Base-by-base conservation (phyloP, 202 grass and related monocot genomes). In the Panicum hallii region DNA sequence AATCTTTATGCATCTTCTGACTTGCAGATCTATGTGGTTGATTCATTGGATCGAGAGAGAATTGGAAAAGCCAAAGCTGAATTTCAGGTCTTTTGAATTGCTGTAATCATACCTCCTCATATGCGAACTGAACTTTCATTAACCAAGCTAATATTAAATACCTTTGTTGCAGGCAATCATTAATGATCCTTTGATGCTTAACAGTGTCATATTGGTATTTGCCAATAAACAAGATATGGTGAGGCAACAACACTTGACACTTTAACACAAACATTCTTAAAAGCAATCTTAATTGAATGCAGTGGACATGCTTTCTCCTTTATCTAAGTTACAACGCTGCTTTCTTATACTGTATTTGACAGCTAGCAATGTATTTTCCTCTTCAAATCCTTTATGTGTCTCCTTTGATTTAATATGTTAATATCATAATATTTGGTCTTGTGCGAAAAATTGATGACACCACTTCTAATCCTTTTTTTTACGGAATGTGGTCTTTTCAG, bases 151-250 rank as follows among this genome's bases (percentile, higher is more conserved):
- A 91, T 85, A 30, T 82, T 85, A 20, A 22, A 17, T 53, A 54
- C 15, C 34, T 90, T 54, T 85, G 60, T 87, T 89, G 64, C 90
- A 98, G 96, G 71, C 93, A 46, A 98, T 98, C 79, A 83, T 98
- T 75, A 95, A 92, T 52, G 93, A 98, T 74, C 96, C 96, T 11
- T 94, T 95, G 38, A 98, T 98, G 93, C 86, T 95, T 58, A 95
- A 94, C 78, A 92, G 91, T 88, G 81, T 94, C 34, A 95, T 98
- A 87, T 90, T 98, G 89, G 81, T 98, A 70, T 92, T 95, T 70
- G 95, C 95, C 65, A 98, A 98, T 84, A 98, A 98, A 78, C 95
- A 98, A 84, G 93, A 98, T 87, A 95, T 98, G 95, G 95, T 98
- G 91, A 87, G 83, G 34, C 32, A 67, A 68, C 63, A 43, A 63